Base-by-base conservation (phyloP, 208 protist genomes). In the Leishmania aethiopica region DNA sequence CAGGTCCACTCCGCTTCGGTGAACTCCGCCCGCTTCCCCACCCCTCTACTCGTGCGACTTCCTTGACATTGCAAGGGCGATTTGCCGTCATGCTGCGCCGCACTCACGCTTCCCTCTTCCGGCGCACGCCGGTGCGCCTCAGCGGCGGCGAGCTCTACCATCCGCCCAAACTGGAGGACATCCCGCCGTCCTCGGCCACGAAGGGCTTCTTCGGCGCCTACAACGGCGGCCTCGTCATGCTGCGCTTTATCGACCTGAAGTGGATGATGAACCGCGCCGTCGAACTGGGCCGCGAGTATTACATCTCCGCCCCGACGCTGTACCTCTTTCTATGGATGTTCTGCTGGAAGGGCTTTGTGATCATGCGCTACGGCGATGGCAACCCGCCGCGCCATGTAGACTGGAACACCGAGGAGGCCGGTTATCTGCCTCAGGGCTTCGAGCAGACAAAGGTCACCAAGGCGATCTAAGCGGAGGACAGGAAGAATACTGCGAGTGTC, bases 241-340 rank as follows among this genome's bases (percentile, higher is more conserved):
- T 90, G 59, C 95, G 95, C 70, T 83, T 98, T n/a, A 67, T 98
- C 17, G 95, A 98, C 80, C 87, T 95, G 77, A 96, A 96, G 90
- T 98, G 95, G 93, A 94, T 96, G 89, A 96, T 96, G 92, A 96
- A 96, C 92, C 95, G 95, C 75, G 84, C 91, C 57, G 93, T 98
- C 4, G 92, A 91, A 59, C 86, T 96, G 66, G 90, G 88, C 76
- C 95, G 93, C 66, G 95, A 98, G 86, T 89, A 96, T 86, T 95
- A 96, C 85, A 96, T 98, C 78, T 86, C 93, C 53, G 88, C 93
- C 64, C 93, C 93, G 5, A 96, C 92, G 19, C 86, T 98, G 37
- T 96, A 91, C 86, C 55, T 87, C 6, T 98, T 96, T 85, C 75
- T 96, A 49, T 98, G 91, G 88, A 90, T 91, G 87, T 96, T 96